Evolutionary conservation across 164 flowering plant genomes (phyloP), one percentile per base, ranked within the genome.

Genomic region (Santalum album): DNA sequence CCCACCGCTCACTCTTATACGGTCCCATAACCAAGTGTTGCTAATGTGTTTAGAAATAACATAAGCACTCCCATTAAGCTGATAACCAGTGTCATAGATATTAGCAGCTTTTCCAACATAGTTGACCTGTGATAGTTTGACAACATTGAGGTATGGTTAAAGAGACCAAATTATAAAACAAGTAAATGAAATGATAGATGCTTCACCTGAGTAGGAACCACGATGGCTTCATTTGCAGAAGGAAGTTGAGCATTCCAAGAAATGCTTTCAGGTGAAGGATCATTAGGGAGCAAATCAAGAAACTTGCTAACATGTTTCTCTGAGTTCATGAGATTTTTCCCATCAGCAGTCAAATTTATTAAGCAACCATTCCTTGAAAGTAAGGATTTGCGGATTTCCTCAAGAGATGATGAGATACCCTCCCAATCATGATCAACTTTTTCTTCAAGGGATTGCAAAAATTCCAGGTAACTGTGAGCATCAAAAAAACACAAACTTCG

Each of bases 1-100:
- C 52, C 99, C 99, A 67, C 97, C 99, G 65, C 97, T 85, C 53
- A 94, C 99, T 27, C 99, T 76, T 17, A 94, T 96, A 61, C 92
- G 97, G 59, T 94, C 99, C 98, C 99, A 94, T 62, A 94, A 68
- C 99, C 99, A 94, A 58, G 97, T 86, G 65, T 90, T 90, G 53
- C 96, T 75, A 25, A 94, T 81, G 72, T 85, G 61, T 69, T 81
- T 94, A 2, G 99, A 92, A 58, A 94, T 90, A 29, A 94, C 99
- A 80, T 90, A 84, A 15, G 99, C 89, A 77, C 99, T 94, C 26
- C 99, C 99, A 39, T 69, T 75, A 38, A 90, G 90, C 63, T 85
- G 70, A 66, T 92, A 92, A 32, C 99, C 99, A 6, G 85, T 73
- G 38, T 82, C 85, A 40, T 80, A 89, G 7, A 92, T 57, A 60